Base-by-base conservation (phyloP, 768 basidiomycete genomes). In the Sporobolomyces pararoseus region DNA sequence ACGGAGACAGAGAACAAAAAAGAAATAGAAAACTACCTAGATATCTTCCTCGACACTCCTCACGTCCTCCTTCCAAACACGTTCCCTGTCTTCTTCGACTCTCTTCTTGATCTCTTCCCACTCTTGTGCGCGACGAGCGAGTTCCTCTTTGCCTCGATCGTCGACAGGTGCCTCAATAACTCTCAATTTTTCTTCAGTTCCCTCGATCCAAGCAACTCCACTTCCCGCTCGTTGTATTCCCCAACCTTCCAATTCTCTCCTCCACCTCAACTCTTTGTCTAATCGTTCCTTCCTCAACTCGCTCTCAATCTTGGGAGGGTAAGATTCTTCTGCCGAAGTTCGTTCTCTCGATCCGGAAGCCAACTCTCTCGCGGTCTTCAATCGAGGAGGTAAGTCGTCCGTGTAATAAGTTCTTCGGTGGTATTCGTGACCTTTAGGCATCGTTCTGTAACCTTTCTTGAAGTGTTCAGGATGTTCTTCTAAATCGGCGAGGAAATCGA, bases 211-310 rank as follows among this genome's bases (percentile, higher is more conserved):
- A 29, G 82, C 83, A 17, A 89, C 86, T 21, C 81, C 81, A 61
- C 80, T 80, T 3, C 85, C 84, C 4, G 87, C 86, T 64, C 85
- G 83, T 63, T 94, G 82, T 63, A 92, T 85, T 47, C 84, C 83
- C 89, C 89, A 97, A 4, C 90, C 93, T 59, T 83, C 83, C 63
- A 88, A 80, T 75, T 94, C 89, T 27, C 84, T 83, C 52, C 86
- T 84, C 95, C 95, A 98, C 75, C 86, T 83, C 74, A 86, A 79
- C 81, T 98, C 95, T 81, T 93, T 95, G 80, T 88, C 88, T 79
- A 92, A 79, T 74, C 95, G 83, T 80, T 97, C 92, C 46, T 88
- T 88, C 52, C 89, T 85, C 65, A 98, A 82, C 77, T 96, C 90
- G 27, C 90, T 88, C 80, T 97, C 91, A 2, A 89, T 92, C 34